Evolutionary conservation across 2,329 filamentous ascomycete genomes (phyloP).

Genomic region (Sclerotinia glacialis): DNA sequence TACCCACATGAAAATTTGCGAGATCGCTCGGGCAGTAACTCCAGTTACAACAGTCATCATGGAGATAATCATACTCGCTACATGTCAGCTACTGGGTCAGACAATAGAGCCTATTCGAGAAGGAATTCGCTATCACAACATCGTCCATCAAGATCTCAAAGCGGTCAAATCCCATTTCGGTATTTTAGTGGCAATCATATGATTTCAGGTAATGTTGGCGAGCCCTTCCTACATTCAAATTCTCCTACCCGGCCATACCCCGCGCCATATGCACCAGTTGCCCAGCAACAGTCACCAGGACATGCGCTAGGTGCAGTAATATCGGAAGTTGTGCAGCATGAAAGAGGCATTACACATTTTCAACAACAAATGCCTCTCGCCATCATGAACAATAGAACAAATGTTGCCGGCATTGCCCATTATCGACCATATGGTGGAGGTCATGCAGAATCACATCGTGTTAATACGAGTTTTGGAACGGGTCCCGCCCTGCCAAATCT

Average conservation of each 20-base stretch:
- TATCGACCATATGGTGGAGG: neutral
- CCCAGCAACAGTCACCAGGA: neutral
- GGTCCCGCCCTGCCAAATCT: neutral
- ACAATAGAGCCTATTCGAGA: neutral
- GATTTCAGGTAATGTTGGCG: neutral
- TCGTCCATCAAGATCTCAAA: conserved; percentile 19
- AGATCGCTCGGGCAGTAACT: conserved; percentile 23
- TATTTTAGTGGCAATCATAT: conserved; percentile 8
- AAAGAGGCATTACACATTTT: conserved; percentile 7
- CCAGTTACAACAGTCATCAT: conserved; percentile 18
- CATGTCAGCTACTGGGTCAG: neutral
- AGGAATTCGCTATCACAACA: conserved; percentile 17
- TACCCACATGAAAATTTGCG: conserved; percentile 19
- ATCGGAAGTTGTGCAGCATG: conserved; percentile 20
- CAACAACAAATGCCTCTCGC: conserved; percentile 15
- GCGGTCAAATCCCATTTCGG: neutral
- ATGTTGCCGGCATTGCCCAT: neutral
- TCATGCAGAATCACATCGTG: neutral
- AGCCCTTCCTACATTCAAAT: neutral
- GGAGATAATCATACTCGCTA: conserved; percentile 1
- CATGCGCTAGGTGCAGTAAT: neutral
- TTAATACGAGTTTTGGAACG: neutral
- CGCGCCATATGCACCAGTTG: neutral
- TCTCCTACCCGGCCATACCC: neutral
- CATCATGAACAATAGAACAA: neutral